Evolutionary conservation across 129 eudicot genomes (phyloP).

Genomic region (Flaveria linearis): DNA sequence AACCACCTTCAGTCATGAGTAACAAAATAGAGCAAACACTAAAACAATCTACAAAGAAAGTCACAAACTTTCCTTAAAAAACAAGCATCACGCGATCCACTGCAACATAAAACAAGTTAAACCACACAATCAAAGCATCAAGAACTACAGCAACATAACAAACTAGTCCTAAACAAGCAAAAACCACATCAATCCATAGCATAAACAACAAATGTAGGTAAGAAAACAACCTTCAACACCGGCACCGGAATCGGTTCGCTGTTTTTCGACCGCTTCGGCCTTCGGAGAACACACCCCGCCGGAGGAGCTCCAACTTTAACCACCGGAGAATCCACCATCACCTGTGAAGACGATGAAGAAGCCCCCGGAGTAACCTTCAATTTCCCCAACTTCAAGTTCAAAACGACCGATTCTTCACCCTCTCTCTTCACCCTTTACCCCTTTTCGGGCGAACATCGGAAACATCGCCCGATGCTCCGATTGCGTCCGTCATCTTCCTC

Average conservation of each 20-base stretch:
- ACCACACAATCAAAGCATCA: background rate
- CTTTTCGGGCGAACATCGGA: background rate
- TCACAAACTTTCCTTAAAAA: background rate
- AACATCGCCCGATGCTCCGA: background rate
- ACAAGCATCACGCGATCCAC: too few species aligned
- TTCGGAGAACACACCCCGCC: constrained; percentile 7
- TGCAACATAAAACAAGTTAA: background rate
- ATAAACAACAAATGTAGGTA: background rate
- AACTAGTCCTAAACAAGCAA: too few species aligned
- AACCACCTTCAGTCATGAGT: background rate
- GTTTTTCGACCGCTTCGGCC: constrained; percentile 65
- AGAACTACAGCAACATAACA: background rate
- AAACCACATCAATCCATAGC: too few species aligned
- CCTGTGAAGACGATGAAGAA: constrained; percentile 2
- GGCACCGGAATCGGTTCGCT: constrained; percentile 53
- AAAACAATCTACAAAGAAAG: background rate
- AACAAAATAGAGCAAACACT: constrained; percentile 5
- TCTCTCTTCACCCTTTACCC: constrained; percentile 51
- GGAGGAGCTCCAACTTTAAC: constrained; percentile 45
- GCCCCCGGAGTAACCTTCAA: constrained; percentile 49
- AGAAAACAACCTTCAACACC: constrained; percentile 61
- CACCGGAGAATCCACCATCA: constrained; percentile 20
- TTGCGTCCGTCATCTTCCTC: background rate
- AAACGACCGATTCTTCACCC: constrained; percentile 39
- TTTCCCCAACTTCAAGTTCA: constrained; percentile 52